Conservation (phyloP, 768 basidiomycete species). For the Boletellus emodensis region DNA sequence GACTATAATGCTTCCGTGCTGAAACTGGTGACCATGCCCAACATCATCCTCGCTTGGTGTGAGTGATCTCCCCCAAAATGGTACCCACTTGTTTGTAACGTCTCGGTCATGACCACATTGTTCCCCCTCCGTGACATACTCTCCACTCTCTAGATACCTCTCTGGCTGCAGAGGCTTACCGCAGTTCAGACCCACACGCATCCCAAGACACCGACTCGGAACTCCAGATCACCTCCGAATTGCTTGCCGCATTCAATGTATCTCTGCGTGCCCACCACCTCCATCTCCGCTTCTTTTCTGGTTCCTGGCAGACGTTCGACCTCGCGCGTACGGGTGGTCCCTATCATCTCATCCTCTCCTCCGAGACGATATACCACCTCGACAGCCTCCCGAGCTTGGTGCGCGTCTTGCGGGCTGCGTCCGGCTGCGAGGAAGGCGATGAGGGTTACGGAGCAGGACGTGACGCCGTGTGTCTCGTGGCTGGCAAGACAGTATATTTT, state of each 20-base stretch:
- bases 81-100: background rate
- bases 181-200: conserved; percentile 28
- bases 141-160: conserved; percentile 51
- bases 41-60: conserved; percentile 82
- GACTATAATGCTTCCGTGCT: conserved; percentile 88
- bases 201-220: conserved; percentile 39
- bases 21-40: conserved; percentile 74
- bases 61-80: conserved; percentile 28
- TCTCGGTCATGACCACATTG: background rate
- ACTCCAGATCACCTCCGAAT: conserved; percentile 58
- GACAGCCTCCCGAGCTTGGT: conserved; percentile 62
- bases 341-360: conserved; percentile 78
- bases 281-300: conserved; percentile 70
- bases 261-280: conserved; percentile 56
- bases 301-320: conserved; percentile 70
- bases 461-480: conserved; percentile 61
- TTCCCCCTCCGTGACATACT: background rate
- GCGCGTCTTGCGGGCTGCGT: conserved; percentile 43
- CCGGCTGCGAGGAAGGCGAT: conserved; percentile 5
- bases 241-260: conserved; percentile 59
- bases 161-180: conserved; percentile 48
- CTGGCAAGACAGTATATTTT: conserved; percentile 91
- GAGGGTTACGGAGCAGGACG: background rate
- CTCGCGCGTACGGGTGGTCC: conserved; percentile 28
- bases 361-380: conserved; percentile 87